Evolutionary conservation across 148 eudicot species (phyloP).

Genomic region (Camellia granthamiana): DNA sequence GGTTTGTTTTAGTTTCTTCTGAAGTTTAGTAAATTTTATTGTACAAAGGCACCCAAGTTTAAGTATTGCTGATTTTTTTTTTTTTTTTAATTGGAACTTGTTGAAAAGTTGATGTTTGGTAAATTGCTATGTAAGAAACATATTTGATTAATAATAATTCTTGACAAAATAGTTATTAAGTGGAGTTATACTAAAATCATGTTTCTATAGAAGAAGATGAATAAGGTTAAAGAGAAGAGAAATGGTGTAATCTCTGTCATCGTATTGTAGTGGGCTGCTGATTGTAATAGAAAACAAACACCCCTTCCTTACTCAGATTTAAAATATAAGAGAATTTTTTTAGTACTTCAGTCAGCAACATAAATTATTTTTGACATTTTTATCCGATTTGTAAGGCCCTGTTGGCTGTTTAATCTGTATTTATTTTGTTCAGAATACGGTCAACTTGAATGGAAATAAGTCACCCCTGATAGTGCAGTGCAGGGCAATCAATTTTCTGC

Average conservation of each 20-base stretch:
- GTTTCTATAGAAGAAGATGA: background rate
- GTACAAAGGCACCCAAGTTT: background rate
- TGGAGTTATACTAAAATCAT: background rate
- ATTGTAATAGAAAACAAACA: background rate
- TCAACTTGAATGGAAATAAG: too few relatives aligned
- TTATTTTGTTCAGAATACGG: too few relatives aligned
- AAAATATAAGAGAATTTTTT: background rate
- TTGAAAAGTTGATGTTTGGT: background rate
- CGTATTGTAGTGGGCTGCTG: background rate
- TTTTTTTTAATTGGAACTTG: background rate
- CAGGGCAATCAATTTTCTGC: too few relatives aligned
- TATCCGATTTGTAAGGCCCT: too few relatives aligned
- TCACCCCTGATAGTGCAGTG: too few relatives aligned
- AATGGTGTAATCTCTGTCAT: background rate
- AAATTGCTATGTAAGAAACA: background rate
- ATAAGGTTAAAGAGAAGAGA: background rate
- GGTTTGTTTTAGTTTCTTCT: background rate
- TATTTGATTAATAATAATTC: background rate
- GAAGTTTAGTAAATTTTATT: background rate
- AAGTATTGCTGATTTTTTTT: too few relatives aligned
- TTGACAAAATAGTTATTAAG: background rate
- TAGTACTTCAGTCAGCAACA: too few relatives aligned
- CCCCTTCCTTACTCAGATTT: too few relatives aligned
- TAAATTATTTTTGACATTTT: too few relatives aligned
- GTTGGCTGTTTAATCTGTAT: too few relatives aligned